Percentiles rank a stretch among this genome's conserved stretches.
These are phyloP conservation scores for Beauveria pseudobassiana DNA, from an alignment of 2,329 filamentous ascomycete species.

Conservation along the genomic window DNA sequence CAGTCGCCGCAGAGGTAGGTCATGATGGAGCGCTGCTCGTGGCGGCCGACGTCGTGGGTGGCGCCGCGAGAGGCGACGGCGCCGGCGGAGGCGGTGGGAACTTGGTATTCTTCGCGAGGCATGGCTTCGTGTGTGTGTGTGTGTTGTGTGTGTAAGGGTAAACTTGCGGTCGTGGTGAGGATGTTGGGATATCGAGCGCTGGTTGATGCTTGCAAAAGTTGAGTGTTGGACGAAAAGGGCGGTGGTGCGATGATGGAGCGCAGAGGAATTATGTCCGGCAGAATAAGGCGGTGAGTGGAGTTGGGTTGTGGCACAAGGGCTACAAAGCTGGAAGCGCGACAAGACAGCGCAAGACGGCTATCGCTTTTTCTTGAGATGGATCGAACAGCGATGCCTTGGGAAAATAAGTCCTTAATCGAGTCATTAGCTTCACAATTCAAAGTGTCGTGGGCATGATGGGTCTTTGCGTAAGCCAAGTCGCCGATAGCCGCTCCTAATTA, in stretches of 20 bases:
- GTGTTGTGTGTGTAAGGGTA: neutral
- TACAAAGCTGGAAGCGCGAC: too few species aligned
- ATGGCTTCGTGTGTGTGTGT: slow-evolving; percentile 25
- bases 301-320: neutral
- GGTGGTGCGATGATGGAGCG: neutral
- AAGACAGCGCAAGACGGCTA: too few species aligned
- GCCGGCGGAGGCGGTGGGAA: slow-evolving; percentile 48
- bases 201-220: neutral
- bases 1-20: slow-evolving; percentile 38
- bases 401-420: too few species aligned
- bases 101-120: slow-evolving; percentile 72
- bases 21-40: slow-evolving; percentile 31
- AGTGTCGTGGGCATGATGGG: too few species aligned
- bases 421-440: too few species aligned
- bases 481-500: too few species aligned
- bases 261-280: slow-evolving; percentile 18
- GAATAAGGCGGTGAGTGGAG: slow-evolving; percentile 17
- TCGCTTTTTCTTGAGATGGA: too few species aligned
- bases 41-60: slow-evolving; percentile 32
- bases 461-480: too few species aligned
- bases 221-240: neutral
- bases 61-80: slow-evolving; percentile 35
- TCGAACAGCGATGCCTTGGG: too few species aligned
- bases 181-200: neutral
- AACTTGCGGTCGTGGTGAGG: neutral